A percentile compares a stretch with the other conserved stretches of the same genome.
phyloP scores from a whole-genome alignment of 1,284 basidiomycete genomes.

The Takashimella tepidaria region DNA sequence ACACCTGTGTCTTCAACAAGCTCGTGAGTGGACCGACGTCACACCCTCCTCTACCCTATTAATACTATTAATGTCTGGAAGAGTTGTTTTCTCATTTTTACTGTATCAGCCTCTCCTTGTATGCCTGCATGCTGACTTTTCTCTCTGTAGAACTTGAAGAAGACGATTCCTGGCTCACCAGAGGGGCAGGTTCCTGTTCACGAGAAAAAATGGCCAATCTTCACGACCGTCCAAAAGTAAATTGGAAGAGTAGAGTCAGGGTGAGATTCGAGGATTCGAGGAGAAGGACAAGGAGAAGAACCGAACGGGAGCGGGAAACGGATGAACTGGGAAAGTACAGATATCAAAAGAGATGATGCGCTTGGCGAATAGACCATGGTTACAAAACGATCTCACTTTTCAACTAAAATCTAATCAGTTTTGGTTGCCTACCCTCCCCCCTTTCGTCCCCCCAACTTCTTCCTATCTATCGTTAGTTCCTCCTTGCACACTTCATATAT shows the following conservation, averaged over 20 bases:
- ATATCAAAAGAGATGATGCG: no score
- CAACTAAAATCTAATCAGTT: no score
- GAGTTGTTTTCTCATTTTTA: no score
- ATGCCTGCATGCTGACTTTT: neutral
- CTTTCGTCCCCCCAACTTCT: neutral
- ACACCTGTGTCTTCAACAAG: constrained; percentile 95
- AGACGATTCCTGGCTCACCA: constrained; percentile 88
- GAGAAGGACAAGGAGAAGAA: neutral
- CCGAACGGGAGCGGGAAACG: neutral
- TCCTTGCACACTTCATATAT: no score
- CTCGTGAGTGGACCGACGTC: constrained; percentile 60
- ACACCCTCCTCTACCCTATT: neutral
- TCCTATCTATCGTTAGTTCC: neutral
- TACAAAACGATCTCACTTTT: no score
- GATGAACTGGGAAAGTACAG: no score
- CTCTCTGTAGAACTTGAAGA: constrained; percentile 68
- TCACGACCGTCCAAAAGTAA: constrained; percentile 69
- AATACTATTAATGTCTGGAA: no score
- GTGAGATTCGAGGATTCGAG: no score
- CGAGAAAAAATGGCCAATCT: constrained; percentile 81
- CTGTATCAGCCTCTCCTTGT: no score
- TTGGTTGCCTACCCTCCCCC: no score
- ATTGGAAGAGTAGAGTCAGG: no score
- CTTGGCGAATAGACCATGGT: no score
- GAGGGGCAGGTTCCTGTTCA: constrained; percentile 80